A percentile compares a stretch with the other conserved stretches of the same genome.
These are phyloP conservation scores for Podaxis mareebaensis DNA, from an alignment of 768 basidiomycete species.

Conservation along the genomic window DNA sequence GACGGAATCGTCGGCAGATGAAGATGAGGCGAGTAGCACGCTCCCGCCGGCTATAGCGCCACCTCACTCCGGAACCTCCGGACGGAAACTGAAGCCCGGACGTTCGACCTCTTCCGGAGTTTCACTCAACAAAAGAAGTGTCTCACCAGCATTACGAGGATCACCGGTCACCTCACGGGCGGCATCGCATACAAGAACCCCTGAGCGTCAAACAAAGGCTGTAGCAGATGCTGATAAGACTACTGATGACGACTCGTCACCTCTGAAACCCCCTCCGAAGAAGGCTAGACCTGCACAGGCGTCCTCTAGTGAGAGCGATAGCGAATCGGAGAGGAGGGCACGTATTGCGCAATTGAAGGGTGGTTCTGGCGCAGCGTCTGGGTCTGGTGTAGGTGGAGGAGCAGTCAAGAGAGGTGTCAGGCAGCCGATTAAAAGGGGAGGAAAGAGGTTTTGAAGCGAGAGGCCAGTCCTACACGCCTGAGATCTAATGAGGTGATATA, in stretches of 20 bases:
- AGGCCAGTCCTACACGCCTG: background rate
- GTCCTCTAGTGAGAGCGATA: constrained; percentile 55
- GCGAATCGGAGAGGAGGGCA: constrained; percentile 42
- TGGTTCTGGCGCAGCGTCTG: constrained; percentile 31
- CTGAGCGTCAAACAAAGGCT: background rate
- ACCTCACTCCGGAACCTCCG: background rate
- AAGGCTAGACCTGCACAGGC: constrained; percentile 47
- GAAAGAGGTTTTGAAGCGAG: constrained; percentile 61
- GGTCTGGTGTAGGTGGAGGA: constrained; percentile 21
- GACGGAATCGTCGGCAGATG: constrained; percentile 46
- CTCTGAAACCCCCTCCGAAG: constrained; percentile 44
- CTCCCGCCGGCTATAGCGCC: background rate
- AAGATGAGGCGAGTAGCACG: background rate
- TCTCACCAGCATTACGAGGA: background rate
- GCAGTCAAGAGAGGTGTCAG: constrained; percentile 54
- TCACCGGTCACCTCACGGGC: background rate
- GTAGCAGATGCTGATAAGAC: constrained; percentile 7
- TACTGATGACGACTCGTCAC: constrained; percentile 15
- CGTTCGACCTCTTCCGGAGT: background rate
- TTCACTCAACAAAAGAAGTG: background rate
- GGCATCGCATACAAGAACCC: background rate
- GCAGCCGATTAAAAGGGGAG: constrained; percentile 77
- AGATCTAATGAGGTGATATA: background rate
- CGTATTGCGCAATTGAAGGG: constrained; percentile 41
- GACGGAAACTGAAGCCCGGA: background rate